Evolutionary conservation across 2,329 filamentous ascomycete species (phyloP).

Genomic region (Emergomyces orientalis): DNA sequence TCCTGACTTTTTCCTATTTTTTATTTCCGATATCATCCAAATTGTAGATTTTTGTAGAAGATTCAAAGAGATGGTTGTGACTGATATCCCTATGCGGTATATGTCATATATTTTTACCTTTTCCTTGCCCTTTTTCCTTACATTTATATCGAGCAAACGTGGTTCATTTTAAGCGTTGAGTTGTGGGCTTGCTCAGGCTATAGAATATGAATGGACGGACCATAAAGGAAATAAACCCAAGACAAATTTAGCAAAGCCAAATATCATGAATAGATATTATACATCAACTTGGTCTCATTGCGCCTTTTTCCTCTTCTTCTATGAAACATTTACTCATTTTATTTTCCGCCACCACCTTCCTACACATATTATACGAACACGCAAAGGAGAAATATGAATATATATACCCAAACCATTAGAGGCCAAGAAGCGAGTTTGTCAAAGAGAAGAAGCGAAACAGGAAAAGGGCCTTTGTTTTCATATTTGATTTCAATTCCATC

Average conservation of each 20-base stretch:
- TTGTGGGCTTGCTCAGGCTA: too few species aligned
- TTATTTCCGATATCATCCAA: not conserved
- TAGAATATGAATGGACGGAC: too few species aligned
- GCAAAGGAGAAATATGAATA: not conserved
- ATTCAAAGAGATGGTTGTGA: not conserved
- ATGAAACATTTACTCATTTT: not conserved
- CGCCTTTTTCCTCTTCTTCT: too few species aligned
- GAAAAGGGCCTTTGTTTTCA: not conserved
- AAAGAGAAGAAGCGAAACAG: not conserved
- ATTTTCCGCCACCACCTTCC: not conserved
- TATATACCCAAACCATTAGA: not conserved
- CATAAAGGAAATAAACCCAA: not conserved
- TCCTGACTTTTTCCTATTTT: not conserved
- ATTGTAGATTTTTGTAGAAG: too few species aligned
- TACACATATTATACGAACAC: not conserved
- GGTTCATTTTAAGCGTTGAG: too few species aligned
- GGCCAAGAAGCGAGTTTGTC: too few species aligned
- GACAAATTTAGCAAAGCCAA: not conserved
- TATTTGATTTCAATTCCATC: not conserved
- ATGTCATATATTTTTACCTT: not conserved
- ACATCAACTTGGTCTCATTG: too few species aligned
- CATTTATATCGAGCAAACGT: not conserved
- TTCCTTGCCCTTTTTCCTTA: not conserved
- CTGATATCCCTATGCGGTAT: not conserved
- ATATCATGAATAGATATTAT: not conserved